Evolutionary conservation across 2,329 filamentous ascomycete species (phyloP), one percentile per base, ranked within the genome.

Genomic region (Basipetospora sp.): DNA sequence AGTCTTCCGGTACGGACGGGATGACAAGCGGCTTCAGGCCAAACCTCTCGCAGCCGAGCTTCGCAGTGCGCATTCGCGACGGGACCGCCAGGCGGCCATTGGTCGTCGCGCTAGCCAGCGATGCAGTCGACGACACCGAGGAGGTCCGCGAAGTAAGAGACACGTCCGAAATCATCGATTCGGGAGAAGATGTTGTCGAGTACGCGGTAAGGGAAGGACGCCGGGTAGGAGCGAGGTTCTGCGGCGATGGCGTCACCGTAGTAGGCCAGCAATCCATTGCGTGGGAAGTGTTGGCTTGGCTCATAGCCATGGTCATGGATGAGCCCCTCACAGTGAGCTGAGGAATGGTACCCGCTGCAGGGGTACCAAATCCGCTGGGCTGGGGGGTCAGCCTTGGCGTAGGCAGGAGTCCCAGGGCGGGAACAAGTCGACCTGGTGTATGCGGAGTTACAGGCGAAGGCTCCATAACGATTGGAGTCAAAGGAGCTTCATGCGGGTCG

Each of bases 141-240:
- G 74, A 77, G 37, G 71, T 75, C 53, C 72, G 71, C 45, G 74
- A 77, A 44, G 71, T 65, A 43, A 66, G 66, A 41, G 69, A 77
- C 41, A 63, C 61, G 50, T 78, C 74, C 42, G 74, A 77, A 32
- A 78, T 57, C 73, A 78, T 77, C 39, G 74, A 78, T 50, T 78
- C 74, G 44, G 74, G 74, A 19, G 74, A 78, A 42, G 74, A 78
- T 25, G 69, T 67, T 20, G 69, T 71, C 18, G 74, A 78, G 47
- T 74, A 60, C 14, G 74, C 74, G 51, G 72, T 73, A 42, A 77
- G 66, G 13, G 74, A 77, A 11, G 73, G 75, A 43, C 73, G 71
- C 42, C 74, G 73, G 27, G 60, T 56, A 2, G 62, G 51, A 36
- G 59, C 50, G 47, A 66, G 65, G 45, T 58, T 60, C 47, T 65